A percentile compares a stretch with the other conserved stretches of the same genome.
These are phyloP conservation scores for Fonsecaea monophora DNA, from an alignment of 2,329 filamentous ascomycete species.

Conservation along the genomic window DNA sequence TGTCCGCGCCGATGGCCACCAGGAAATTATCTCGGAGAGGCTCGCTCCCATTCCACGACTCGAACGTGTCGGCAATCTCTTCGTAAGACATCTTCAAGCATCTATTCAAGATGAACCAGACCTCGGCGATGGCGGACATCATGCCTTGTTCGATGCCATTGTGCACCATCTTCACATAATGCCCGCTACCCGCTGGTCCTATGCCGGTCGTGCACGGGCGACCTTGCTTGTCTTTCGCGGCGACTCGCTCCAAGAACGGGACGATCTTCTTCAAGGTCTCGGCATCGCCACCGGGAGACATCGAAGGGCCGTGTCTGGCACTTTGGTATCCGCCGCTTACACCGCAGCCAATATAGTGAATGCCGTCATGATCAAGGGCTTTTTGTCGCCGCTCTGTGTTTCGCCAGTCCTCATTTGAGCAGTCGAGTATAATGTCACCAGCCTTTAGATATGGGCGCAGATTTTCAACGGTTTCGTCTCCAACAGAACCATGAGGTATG, in stretches of 20 bases:
- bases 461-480: slow-evolving; percentile 49
- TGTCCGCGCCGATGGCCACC: slow-evolving; percentile 67
- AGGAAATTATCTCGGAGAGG: slow-evolving; percentile 62
- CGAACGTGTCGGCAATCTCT: slow-evolving; percentile 66
- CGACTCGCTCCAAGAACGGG: slow-evolving; percentile 66
- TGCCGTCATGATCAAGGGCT: slow-evolving; percentile 61
- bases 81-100: slow-evolving; percentile 66
- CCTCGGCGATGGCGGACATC: slow-evolving; percentile 69
- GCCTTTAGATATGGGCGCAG: slow-evolving; percentile 54
- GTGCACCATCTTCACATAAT: slow-evolving; percentile 79
- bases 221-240: slow-evolving; percentile 66
- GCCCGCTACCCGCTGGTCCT: slow-evolving; percentile 68
- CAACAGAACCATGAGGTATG: slow-evolving; percentile 56
- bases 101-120: slow-evolving; percentile 68
- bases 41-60: slow-evolving; percentile 65
- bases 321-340: slow-evolving; percentile 74
- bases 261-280: slow-evolving; percentile 65
- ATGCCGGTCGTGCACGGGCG: slow-evolving; percentile 66
- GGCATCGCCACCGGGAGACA: slow-evolving; percentile 69
- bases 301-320: slow-evolving; percentile 69
- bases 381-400: slow-evolving; percentile 69
- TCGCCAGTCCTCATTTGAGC: slow-evolving; percentile 71
- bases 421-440: slow-evolving; percentile 72
- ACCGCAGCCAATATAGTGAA: slow-evolving; percentile 72
- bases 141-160: slow-evolving; percentile 78